Conservation (phyloP, 1,139 yeast genomes). For the Blastobotrys buckinghamii region DNA sequence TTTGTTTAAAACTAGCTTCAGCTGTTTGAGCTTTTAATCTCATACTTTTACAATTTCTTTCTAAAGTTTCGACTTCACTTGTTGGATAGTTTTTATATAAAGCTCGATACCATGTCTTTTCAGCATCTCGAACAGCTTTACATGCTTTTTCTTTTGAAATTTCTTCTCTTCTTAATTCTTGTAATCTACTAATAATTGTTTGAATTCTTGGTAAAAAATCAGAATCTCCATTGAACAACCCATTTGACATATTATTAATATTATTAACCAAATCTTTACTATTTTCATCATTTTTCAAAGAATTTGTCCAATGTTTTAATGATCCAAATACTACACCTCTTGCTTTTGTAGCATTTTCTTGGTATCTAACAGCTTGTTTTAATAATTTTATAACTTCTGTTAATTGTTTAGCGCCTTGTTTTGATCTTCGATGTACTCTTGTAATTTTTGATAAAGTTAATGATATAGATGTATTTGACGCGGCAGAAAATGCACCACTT, state of each 20-base stretch:
- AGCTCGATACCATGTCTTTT: conserved; percentile 19
- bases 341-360: conserved; percentile 14
- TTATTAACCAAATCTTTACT: conserved; percentile 11
- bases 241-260: conserved; percentile 9
- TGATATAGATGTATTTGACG: conserved; percentile 8
- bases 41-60: conserved; percentile 16
- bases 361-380: conserved; percentile 14
- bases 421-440: not conserved
- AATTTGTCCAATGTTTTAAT: conserved; percentile 15
- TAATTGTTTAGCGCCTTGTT: conserved; percentile 7
- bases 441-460: conserved; percentile 7
- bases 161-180: conserved; percentile 19
- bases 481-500: conserved; percentile 8
- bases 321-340: conserved; percentile 14
- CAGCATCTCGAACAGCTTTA: conserved; percentile 17
- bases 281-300: conserved; percentile 12
- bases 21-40: conserved; percentile 11
- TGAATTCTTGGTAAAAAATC: conserved; percentile 13
- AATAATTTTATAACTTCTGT: conserved; percentile 15
- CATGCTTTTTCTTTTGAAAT: conserved; percentile 13
- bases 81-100: conserved; percentile 19
- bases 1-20: conserved; percentile 13
- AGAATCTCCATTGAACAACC: conserved; percentile 12
- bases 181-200: conserved; percentile 15
- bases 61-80: conserved; percentile 17